Conservation (phyloP, 2,329 filamentous ascomycete genomes). For the Furcasterigmium furcatum region DNA sequence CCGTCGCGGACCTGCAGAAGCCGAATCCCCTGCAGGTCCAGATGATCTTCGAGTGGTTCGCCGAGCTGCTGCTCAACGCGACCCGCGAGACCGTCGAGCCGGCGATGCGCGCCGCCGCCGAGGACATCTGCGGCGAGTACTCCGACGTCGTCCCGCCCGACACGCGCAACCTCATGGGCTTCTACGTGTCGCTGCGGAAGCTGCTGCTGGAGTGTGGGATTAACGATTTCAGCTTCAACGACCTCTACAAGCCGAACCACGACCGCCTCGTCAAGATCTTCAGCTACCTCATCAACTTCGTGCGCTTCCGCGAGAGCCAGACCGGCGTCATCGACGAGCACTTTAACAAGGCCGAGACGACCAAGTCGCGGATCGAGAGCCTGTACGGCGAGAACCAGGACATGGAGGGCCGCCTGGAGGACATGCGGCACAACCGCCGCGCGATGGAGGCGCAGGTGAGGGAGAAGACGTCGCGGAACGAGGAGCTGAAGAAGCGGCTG, state of each 20-base stretch:
- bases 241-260: constrained; percentile 87
- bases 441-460: constrained; percentile 78
- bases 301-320: constrained; percentile 92
- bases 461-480: constrained; percentile 82
- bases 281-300: constrained; percentile 98
- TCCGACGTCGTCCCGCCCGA: constrained; percentile 83
- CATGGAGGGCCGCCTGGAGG: constrained; percentile 74
- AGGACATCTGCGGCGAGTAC: constrained; percentile 81
- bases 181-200: constrained; percentile 80
- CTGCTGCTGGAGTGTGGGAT: constrained; percentile 87
- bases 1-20: constrained; percentile 82
- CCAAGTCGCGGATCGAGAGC: constrained; percentile 82
- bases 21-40: constrained; percentile 94
- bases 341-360: constrained; percentile 85
- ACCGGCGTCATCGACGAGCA: constrained; percentile 87
- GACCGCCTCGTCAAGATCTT: constrained; percentile 92
- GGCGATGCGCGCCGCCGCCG: constrained; percentile 87
- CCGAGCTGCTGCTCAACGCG: constrained; percentile 88
- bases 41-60: constrained; percentile 97
- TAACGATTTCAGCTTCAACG: constrained; percentile 88
- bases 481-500: constrained; percentile 79
- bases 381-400: constrained; percentile 85
- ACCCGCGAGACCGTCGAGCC: constrained; percentile 92
- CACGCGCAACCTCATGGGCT: constrained; percentile 91
- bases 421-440: constrained; percentile 76